A percentile compares a stretch with the other conserved stretches of the same genome.
phyloP scores from a whole-genome alignment of 495 filamentous ascomycete genomes.

The Penicillium cosmopolitanum region DNA sequence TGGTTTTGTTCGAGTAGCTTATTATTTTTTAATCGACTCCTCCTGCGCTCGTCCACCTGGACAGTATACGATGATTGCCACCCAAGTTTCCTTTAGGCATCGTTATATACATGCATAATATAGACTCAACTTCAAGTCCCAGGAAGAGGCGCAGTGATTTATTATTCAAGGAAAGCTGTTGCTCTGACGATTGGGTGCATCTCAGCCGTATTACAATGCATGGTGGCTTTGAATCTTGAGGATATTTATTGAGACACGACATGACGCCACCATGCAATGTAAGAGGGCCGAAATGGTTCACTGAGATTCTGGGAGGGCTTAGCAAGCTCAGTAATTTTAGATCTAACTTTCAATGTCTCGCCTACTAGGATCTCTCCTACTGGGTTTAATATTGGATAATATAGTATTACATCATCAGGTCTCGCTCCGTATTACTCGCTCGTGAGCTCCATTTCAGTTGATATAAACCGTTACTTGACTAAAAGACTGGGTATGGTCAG shows the following conservation, averaged over 20 bases:
- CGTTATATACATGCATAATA: too few species aligned
- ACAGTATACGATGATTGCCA: too few species aligned
- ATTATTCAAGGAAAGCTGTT: not conserved
- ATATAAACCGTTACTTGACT: too few species aligned
- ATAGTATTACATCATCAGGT: too few species aligned
- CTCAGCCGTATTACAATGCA: conserved; percentile 4
- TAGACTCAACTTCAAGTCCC: too few species aligned
- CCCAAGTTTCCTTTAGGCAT: too few species aligned
- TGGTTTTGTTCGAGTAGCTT: too few species aligned
- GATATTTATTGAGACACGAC: not conserved
- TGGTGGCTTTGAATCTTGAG: not conserved
- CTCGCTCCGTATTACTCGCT: too few species aligned
- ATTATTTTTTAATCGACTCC: too few species aligned
- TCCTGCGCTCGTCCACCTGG: too few species aligned
- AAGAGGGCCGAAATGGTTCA: not conserved
- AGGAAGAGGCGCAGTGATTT: not conserved
- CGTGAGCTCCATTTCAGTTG: too few species aligned
- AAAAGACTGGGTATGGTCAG: too few species aligned
- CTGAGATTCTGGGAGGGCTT: not conserved
- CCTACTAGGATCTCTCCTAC: not conserved
- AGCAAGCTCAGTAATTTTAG: not conserved
- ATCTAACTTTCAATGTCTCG: not conserved
- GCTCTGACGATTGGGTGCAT: not conserved
- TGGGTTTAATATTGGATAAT: not conserved
- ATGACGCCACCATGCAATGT: not conserved